Evolutionary conservation across 805 yeast species (phyloP).

Genomic region (Candida fluviatilis): DNA sequence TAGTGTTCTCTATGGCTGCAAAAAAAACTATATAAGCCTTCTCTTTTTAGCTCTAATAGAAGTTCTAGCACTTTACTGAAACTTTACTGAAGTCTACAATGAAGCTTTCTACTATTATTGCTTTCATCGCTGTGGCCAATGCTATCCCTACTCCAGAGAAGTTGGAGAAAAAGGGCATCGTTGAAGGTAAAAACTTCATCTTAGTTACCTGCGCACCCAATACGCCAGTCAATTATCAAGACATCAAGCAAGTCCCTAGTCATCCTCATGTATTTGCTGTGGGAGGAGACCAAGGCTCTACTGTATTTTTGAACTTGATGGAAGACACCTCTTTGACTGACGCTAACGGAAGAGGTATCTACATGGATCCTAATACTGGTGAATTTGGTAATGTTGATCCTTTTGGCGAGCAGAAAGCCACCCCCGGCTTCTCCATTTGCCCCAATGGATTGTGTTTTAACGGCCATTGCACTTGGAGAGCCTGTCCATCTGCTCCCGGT

Average conservation of each 20-base stretch:
- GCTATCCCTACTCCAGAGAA: neutral
- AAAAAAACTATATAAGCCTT: too few relatives aligned
- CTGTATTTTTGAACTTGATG: slow-evolving; percentile 17
- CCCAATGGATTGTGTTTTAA: slow-evolving; percentile 32
- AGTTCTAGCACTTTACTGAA: neutral
- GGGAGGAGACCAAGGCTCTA: slow-evolving; percentile 24
- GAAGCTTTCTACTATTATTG: slow-evolving; percentile 3
- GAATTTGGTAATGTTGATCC: slow-evolving; percentile 28
- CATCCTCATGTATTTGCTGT: slow-evolving; percentile 30
- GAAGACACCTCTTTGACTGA: slow-evolving; percentile 22
- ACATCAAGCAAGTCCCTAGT: slow-evolving; percentile 20
- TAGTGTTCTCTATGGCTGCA: too few relatives aligned
- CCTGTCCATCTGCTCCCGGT: slow-evolving; percentile 29
- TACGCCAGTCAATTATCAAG: slow-evolving; percentile 17
- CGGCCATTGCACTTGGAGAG: slow-evolving; percentile 30
- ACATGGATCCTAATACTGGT: slow-evolving; percentile 22
- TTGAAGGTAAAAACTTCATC: slow-evolving; percentile 1
- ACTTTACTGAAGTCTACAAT: neutral
- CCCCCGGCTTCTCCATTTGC: slow-evolving; percentile 36
- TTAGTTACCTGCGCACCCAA: slow-evolving; percentile 19
- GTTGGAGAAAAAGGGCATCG: neutral
- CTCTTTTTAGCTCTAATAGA: too few relatives aligned
- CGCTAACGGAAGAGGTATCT: slow-evolving; percentile 20
- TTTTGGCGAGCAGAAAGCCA: slow-evolving; percentile 23
- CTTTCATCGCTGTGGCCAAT: slow-evolving; percentile 1